Evolutionary conservation across 768 basidiomycete species (phyloP), one percentile per base, ranked within the genome.

Genomic region (Suillus fuscotomentosus): DNA sequence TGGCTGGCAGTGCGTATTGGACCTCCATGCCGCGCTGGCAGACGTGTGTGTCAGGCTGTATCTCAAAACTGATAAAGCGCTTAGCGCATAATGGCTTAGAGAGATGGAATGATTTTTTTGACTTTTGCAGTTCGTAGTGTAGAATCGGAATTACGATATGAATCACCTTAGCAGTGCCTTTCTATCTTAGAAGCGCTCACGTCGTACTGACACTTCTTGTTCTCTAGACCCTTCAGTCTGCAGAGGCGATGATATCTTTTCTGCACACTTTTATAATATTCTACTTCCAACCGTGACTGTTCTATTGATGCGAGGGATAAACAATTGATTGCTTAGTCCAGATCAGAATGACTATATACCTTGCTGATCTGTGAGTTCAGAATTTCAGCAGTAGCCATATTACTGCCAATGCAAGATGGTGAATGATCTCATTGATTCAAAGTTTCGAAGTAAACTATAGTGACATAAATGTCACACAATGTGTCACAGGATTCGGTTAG

Each of bases 1-100:
- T 84, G 76, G 65, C 61, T 86, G 13, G 75, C 80, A 39, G 78
- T 88, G n/a, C 70, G 69, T 39, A 78, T 84, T 59, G 89, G 88
- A 13, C 87, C 89, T 8, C 68, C 64, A 13, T 88, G 78, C 76
- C 78, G 87, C n/a, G 73, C 74, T 48, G 72, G 76, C 69, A 68
- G 77, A 54, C 39, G 59, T 10, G 13, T 13, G 42, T 13, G 41
- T 41, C 38, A 57, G 38, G 9, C 31, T 34, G 17, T 31, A 34
- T 36, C 53, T n/a, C 11, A n/a, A 36, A 36, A 36, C 2, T 6
- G 13, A 36, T 20, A 2, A 39, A 31, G 31, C 31, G 31, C 31
- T 31, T 31, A 24, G 36, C 34, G 22, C 22, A 15, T 5, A 3
- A 15, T 39, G 51, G 17, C 5, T 34, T 20, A 15, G 17, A 17